Evolutionary conservation across 345 rosid species (phyloP), one percentile per base, ranked within the genome.

Genomic region (Trapa incisa): DNA sequence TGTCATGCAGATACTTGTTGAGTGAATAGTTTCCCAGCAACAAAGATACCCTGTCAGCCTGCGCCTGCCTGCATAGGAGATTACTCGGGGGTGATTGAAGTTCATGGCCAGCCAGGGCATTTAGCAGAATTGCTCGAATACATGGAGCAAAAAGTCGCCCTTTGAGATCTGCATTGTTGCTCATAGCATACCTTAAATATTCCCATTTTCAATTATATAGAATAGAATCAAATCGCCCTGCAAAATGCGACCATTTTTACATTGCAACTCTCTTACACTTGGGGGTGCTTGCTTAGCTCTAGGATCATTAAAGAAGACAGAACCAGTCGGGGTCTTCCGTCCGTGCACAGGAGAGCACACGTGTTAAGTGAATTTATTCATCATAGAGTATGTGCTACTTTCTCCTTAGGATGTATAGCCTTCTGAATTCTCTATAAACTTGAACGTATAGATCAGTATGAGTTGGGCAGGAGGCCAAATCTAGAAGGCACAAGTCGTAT

Each of bases 1-100:
- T 78, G 75, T 90, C 96, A 48, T 96, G 82, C 72, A 88, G 72
- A 77, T 90, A 92, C 80, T 90, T 97, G 78, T 79, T 1, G 98
- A 93, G 77, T 90, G 87, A 22, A 69, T 74, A 75, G 70, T 84
- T 93, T 6, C 91, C 90, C 98, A 86, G 86, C 66, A 41, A 72
- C 64, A 45, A 47, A 60, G 66, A 65, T 36, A 67, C 61, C 29
- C 29, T 22, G 29, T 22, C 29, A 22, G 29, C 29, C 43, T 41
- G 74, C 79, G 17, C 79, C 83, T 75, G 83, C 77, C 5, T 68
- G 76, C 57, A 78, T 78, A n/a, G 80, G 80, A 3, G 83, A 82
- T 70, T 73, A 82, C 79, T 56, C 79, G 65, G 79, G 79, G 35
- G 39, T 77, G 65, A 61, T 82, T 37, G 83, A 73, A 57, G 73